These are phyloP conservation scores for Boletus eberwhitei DNA, from an alignment of 768 basidiomycete genomes.

Conservation along the genomic window DNA sequence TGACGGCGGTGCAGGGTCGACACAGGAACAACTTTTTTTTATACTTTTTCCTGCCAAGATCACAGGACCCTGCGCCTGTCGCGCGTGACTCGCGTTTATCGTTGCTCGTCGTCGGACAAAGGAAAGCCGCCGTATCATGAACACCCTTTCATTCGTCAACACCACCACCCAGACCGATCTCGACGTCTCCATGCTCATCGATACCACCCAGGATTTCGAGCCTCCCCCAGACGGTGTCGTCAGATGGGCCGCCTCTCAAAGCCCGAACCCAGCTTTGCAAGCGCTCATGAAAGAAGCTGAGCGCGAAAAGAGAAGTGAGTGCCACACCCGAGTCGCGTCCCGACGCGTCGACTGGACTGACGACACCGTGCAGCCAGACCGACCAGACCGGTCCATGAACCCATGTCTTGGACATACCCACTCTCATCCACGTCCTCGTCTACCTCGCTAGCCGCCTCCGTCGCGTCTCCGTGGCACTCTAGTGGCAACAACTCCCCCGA, in stretches of 20 bases:
- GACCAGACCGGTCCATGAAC: constrained; percentile 7
- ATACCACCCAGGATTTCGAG: constrained; percentile 11
- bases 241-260: constrained; percentile 27
- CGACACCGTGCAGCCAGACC: constrained; percentile 13
- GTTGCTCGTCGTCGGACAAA: background rate
- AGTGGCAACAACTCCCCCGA: constrained; percentile 1
- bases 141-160: background rate
- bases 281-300: constrained; percentile 28
- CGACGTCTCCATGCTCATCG: constrained; percentile 12
- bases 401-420: constrained; percentile 16
- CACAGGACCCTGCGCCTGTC: background rate
- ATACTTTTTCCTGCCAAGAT: too few relatives aligned
- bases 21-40: too few relatives aligned
- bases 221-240: constrained; percentile 13
- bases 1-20: constrained; percentile 17
- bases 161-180: background rate
- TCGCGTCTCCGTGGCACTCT: constrained; percentile 10
- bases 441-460: background rate
- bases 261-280: constrained; percentile 20
- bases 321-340: background rate
- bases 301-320: constrained; percentile 23
- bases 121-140: background rate
- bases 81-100: too few relatives aligned
- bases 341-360: background rate
- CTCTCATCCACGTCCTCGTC: constrained; percentile 9